Base-by-base conservation (phyloP, 1,284 basidiomycete species). In the Cryptococcus sp. region DNA sequence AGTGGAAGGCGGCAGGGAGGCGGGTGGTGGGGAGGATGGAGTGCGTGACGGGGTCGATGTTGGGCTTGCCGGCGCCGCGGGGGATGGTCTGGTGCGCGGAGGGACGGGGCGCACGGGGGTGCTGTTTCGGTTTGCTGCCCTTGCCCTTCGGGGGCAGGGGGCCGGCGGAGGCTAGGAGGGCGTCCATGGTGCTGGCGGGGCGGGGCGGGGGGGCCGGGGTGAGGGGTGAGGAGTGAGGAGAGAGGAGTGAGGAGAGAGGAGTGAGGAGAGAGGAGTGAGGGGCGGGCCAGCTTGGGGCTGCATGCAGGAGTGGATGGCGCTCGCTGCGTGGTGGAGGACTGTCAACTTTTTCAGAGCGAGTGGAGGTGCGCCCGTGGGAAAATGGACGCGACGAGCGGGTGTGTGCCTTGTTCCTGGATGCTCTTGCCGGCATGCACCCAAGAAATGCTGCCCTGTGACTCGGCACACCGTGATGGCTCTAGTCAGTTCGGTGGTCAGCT, bases 141-240 rank as follows among this genome's bases (percentile, higher is more conserved):
- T 59, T 55, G 50, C 52, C 57, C 23, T 62, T 61, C 16, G 53
- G 50, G 63, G 82, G 76, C 35, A 86, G 78, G 2, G 85, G 82
- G 53, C 87, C 80, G 28, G 86, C 87, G 61, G 85, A 83, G 13
- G 87, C 83, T 55, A 90, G 80, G 15, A 91, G 81, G 11, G 84
- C 78, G 70, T 90, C 86, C 86, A 88, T 88, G 23, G 20, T 64
- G 63, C n/a, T 36, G 35, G n/a, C 20, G 4, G 28, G 18, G 2
- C 28, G 36, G 33, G 46, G 24, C 13, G n/a, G 4, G n/a, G 4
- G 28, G 18, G 2, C 28, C 18, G 33, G 46, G 24, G 4, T 4
- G 4, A 24, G 24, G 44, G 44, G 24, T 24, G 44, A 20, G 28
- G 28, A 33, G 28, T 9, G 28, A 33, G 28, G 28, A 5, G 28